phyloP scores from a whole-genome alignment of 129 eudicot genomes.

The Cynara cardunculus region DNA sequence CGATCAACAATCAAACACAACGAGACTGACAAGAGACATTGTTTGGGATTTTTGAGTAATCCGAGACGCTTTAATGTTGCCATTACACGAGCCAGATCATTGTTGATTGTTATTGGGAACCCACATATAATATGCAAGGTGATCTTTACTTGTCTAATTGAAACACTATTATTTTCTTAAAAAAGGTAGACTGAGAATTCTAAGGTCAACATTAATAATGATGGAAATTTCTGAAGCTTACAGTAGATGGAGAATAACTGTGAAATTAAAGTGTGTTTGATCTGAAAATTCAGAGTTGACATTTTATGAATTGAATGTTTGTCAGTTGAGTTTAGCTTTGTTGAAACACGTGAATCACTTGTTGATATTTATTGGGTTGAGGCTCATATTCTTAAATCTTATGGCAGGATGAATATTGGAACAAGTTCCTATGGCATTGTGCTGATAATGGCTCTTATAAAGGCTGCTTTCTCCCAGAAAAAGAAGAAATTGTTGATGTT shows the following conservation, averaged over 20 bases:
- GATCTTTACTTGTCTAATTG: neutral
- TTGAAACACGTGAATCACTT: neutral
- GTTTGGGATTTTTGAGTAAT: constrained; percentile 90
- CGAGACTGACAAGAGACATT: constrained; percentile 67
- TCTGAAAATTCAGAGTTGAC: neutral
- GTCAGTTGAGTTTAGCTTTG: neutral
- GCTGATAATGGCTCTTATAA: constrained; percentile 51
- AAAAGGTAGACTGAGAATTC: neutral
- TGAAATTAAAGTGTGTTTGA: neutral
- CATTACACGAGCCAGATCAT: constrained; percentile 71
- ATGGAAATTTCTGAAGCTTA: neutral
- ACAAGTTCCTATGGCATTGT: constrained; percentile 70
- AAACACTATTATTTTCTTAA: neutral
- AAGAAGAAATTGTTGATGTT: constrained; percentile 21
- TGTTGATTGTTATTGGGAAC: constrained; percentile 76
- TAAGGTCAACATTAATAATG: neutral
- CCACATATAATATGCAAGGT: constrained; percentile 95
- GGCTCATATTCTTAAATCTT: neutral
- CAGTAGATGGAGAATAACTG: neutral
- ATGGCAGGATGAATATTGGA: constrained; percentile 77
- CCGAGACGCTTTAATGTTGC: constrained; percentile 90
- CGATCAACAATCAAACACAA: constrained; percentile 78
- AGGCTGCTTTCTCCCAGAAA: constrained; percentile 66
- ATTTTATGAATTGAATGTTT: neutral
- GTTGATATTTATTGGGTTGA: neutral